A percentile compares a stretch with the other conserved stretches of the same genome.
phyloP scores from a whole-genome alignment of 176 grass and related monocot species.

The Oryza meridionalis region DNA sequence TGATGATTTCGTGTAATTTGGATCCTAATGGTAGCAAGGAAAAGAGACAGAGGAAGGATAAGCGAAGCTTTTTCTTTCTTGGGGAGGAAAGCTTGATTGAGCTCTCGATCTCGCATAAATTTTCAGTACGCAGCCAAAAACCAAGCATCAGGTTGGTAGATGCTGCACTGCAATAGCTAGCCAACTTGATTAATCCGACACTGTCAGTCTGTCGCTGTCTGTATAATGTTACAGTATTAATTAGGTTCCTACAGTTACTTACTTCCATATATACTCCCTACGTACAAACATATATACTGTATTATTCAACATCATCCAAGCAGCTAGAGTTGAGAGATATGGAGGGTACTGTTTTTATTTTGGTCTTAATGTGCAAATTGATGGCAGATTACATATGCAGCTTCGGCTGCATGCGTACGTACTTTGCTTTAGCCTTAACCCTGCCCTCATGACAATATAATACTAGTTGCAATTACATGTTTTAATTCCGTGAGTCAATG shows the following conservation, averaged over 20 bases:
- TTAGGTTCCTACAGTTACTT: neutral
- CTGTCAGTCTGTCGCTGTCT: neutral
- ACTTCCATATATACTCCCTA: neutral
- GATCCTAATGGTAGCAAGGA: neutral
- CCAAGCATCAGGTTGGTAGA: neutral
- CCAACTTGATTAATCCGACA: neutral
- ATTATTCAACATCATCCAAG: no score
- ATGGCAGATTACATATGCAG: neutral
- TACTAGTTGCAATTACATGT: neutral
- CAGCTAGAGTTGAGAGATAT: neutral
- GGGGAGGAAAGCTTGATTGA: neutral
- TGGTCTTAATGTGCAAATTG: neutral
- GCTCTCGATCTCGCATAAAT: neutral
- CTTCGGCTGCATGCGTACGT: neutral
- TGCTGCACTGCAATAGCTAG: neutral
- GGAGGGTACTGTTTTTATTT: neutral
- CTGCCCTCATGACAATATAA: neutral
- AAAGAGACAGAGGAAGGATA: neutral
- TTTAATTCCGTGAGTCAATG: slow-evolving; percentile 22
- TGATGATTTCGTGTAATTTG: neutral
- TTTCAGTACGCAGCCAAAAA: slow-evolving; percentile 1
- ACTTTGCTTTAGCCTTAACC: slow-evolving; percentile 11
- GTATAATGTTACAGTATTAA: neutral
- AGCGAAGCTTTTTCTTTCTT: neutral
- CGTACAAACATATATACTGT: neutral